Conservation (phyloP, 768 basidiomycete species). For the Hirschioporus abietinus region DNA sequence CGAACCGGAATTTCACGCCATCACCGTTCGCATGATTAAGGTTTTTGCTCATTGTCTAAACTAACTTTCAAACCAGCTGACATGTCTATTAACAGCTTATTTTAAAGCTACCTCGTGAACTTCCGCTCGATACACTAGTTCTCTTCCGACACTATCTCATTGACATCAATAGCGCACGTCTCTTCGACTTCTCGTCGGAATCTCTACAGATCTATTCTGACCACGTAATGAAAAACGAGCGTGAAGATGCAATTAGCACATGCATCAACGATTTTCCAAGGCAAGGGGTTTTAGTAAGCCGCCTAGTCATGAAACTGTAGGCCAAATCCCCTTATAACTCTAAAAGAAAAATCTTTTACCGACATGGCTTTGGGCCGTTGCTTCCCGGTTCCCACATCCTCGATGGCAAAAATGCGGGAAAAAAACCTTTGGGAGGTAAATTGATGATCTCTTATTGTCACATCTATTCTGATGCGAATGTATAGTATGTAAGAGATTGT, state of each 20-base stretch:
- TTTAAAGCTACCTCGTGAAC: not conserved
- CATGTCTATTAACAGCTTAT: not conserved
- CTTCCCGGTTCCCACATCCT: not conserved
- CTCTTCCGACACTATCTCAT: constrained; percentile 2
- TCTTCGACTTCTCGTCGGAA: not conserved
- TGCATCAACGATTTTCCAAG: constrained; percentile 3
- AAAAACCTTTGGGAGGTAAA: not conserved
- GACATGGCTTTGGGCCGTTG: not conserved
- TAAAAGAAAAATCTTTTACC: not conserved
- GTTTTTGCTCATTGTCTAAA: constrained; percentile 18
- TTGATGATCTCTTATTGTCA: not conserved
- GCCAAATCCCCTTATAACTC: not conserved
- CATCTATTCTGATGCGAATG: not conserved
- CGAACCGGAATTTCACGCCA: constrained; percentile 65
- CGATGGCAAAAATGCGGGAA: not conserved
- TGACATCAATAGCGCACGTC: not conserved
- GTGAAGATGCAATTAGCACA: not conserved
- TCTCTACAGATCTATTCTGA: not conserved
- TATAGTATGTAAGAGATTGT: not conserved
- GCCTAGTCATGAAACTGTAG: not conserved
- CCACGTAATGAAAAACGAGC: not conserved
- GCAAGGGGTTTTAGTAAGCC: not conserved
- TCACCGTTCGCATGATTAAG: constrained; percentile 54
- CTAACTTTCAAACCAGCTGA: not conserved
- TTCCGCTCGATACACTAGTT: not conserved